These are phyloP conservation scores for Talaromyces trachyspermus DNA, from an alignment of 495 filamentous ascomycete genomes.

Conservation along the genomic window DNA sequence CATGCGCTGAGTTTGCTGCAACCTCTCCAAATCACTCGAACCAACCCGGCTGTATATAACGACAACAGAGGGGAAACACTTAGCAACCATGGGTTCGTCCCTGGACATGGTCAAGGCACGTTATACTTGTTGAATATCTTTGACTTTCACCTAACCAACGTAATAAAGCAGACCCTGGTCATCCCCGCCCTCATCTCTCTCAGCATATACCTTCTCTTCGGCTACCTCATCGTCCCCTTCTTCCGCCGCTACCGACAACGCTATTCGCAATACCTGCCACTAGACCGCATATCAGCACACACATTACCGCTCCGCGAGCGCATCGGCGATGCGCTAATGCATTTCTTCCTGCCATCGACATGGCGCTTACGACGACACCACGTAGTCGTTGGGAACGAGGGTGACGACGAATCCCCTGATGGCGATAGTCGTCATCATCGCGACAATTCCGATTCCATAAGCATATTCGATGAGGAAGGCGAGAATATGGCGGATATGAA, in stretches of 20 bases:
- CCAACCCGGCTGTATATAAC: too few species aligned
- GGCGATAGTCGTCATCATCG: constrained; percentile 39
- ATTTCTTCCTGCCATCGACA: constrained; percentile 47
- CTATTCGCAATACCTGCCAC: constrained; percentile 62
- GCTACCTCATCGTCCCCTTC: constrained; percentile 64
- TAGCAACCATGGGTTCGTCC: constrained; percentile 28
- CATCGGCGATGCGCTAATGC: constrained; percentile 46
- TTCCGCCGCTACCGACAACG: constrained; percentile 69
- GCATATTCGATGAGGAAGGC: constrained; percentile 61
- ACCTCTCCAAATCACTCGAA: too few species aligned
- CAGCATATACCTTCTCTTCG: constrained; percentile 62
- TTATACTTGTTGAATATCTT: too few species aligned
- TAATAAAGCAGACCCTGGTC: constrained; percentile 56
- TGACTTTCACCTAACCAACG: too few species aligned
- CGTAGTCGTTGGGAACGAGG: constrained; percentile 35
- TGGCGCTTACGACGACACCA: constrained; percentile 40
- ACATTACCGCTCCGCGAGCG: constrained; percentile 58
- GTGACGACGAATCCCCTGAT: constrained; percentile 12
- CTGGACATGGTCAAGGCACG: constrained; percentile 35
- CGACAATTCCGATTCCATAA: constrained; percentile 56
- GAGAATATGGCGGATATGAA: constrained; percentile 56
- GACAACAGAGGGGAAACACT: neutral
- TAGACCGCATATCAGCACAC: constrained; percentile 53
- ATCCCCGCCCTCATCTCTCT: constrained; percentile 73
- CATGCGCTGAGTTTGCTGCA: too few species aligned